Evolutionary conservation across 352 stramenopile species (phyloP).

Genomic region (Hyaloperonospora brassicae): DNA sequence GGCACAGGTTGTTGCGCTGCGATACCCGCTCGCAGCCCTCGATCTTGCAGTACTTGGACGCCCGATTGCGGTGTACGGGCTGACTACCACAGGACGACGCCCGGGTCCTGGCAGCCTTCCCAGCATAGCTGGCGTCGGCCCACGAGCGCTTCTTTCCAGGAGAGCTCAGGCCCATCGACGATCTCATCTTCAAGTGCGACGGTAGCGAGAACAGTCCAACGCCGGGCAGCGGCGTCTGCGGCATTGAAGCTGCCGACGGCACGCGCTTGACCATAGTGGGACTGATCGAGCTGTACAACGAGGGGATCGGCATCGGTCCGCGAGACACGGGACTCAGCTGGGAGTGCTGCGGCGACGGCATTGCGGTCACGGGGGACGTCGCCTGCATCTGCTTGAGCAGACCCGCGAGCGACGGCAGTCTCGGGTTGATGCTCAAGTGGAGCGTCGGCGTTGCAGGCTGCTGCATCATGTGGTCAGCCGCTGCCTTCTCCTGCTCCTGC

Average conservation of each 20-base stretch:
- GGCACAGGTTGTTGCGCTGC: constrained; percentile 77
- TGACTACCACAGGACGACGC: constrained; percentile 14
- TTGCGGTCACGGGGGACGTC: constrained; percentile 14
- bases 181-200: constrained; percentile 15
- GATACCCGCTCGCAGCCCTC: constrained; percentile 72
- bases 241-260: constrained; percentile 7
- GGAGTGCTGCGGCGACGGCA: constrained; percentile 10
- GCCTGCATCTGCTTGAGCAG: constrained; percentile 64
- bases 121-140: constrained; percentile 17
- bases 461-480: not conserved
- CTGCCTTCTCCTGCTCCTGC: constrained; percentile 7
- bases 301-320: constrained; percentile 29
- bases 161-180: constrained; percentile 17
- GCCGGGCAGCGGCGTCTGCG: constrained; percentile 7
- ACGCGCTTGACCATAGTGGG: constrained; percentile 31
- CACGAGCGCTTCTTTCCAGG: constrained; percentile 30
- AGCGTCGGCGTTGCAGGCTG: constrained; percentile 8
- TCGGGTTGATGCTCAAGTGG: constrained; percentile 28
- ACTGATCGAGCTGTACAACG: constrained; percentile 50
- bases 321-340: constrained; percentile 27
- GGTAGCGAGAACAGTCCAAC: constrained; percentile 13
- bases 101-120: constrained; percentile 11
- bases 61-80: constrained; percentile 42
- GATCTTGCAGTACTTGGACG: constrained; percentile 84
- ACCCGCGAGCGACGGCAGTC: constrained; percentile 55